Percentiles rank a stretch among this genome's conserved stretches.
phyloP scores from a whole-genome alignment of 2,329 filamentous ascomycete species.

The Ambrosiella beaveri region DNA sequence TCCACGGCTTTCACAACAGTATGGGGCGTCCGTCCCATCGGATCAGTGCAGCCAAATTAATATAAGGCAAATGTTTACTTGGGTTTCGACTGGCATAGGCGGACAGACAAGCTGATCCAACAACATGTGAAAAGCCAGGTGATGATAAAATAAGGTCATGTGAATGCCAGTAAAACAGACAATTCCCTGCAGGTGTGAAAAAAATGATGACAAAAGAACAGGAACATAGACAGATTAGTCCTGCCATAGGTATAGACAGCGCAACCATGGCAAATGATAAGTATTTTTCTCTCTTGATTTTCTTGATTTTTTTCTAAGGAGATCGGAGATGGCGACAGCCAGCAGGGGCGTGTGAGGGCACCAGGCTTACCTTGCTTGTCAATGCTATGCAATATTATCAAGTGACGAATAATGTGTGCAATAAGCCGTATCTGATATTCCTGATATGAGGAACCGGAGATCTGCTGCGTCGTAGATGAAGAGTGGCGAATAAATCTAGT shows the following conservation, averaged over 20 bases:
- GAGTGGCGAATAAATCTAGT: not conserved
- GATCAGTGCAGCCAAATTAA: not conserved
- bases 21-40: not conserved
- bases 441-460: not conserved
- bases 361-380: conserved; percentile 13
- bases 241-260: too few species aligned
- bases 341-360: conserved; percentile 3
- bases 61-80: not conserved
- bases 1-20: not conserved
- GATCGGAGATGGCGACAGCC: conserved; percentile 11
- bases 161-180: too few species aligned
- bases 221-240: too few species aligned
- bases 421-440: too few species aligned
- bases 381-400: conserved; percentile 9
- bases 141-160: too few species aligned
- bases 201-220: too few species aligned
- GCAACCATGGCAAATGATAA: too few species aligned
- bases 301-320: not conserved
- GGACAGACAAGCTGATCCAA: too few species aligned
- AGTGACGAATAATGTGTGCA: too few species aligned
- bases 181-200: too few species aligned
- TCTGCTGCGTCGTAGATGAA: not conserved
- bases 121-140: too few species aligned
- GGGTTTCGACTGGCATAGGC: not conserved
- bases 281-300: too few species aligned